A percentile compares a stretch with the other conserved stretches of the same genome.
Conservation (phyloP, 139 green algal genomes). For the Desmodesmus armatus region DNA sequence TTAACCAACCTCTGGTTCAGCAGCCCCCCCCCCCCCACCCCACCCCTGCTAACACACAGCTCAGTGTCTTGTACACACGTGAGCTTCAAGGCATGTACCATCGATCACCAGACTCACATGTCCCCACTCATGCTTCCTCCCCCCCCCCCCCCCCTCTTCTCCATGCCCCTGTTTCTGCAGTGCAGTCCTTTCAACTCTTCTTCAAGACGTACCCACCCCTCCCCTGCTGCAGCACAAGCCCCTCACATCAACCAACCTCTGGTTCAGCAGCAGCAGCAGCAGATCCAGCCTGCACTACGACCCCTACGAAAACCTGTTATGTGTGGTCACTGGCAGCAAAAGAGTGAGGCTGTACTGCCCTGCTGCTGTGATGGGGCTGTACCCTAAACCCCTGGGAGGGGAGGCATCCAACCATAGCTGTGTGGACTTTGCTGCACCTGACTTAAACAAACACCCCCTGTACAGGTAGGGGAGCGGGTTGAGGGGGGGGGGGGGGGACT, state of each 20-base stretch:
- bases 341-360: conserved; percentile 67
- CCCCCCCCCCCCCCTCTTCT: too few relatives aligned
- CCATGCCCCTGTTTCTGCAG: neutral
- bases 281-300: conserved; percentile 86
- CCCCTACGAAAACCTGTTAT: conserved; percentile 86
- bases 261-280: conserved; percentile 69
- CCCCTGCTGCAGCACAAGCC: conserved; percentile 44
- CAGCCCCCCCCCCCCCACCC: too few relatives aligned
- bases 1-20: conserved; percentile 77
- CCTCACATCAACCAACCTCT: conserved; percentile 65
- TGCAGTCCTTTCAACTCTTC: conserved; percentile 51
- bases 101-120: too few relatives aligned
- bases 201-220: conserved; percentile 51
- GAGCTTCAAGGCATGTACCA: too few relatives aligned
- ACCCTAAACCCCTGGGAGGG: conserved; percentile 57
- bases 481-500: too few relatives aligned
- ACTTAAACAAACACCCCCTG: conserved; percentile 56
- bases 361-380: conserved; percentile 59
- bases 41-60: too few relatives aligned
- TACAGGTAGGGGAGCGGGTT: too few relatives aligned
- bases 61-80: too few relatives aligned
- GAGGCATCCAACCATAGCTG: conserved; percentile 80
- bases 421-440: conserved; percentile 70
- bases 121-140: too few relatives aligned
- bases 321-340: conserved; percentile 76